Conservation (phyloP, 208 protist species). For the Spongospora subterranea region DNA sequence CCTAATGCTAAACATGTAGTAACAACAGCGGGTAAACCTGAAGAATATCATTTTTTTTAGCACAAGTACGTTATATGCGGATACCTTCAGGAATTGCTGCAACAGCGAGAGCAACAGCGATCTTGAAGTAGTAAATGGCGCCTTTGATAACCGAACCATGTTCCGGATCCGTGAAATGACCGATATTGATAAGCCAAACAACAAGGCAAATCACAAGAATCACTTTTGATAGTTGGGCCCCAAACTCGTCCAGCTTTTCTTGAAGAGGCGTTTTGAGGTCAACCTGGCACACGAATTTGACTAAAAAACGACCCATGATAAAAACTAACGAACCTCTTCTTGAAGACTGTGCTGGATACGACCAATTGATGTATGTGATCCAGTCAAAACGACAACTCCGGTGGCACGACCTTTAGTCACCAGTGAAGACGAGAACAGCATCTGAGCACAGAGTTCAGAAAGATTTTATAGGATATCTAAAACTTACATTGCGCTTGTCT, state of each 20-base stretch:
- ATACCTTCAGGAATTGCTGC: conserved; percentile 96
- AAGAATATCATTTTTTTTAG: background rate
- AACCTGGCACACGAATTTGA: background rate
- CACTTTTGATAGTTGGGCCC: conserved; percentile 85
- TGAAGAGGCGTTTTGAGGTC: conserved; percentile 81
- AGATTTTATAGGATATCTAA: conserved; percentile 33
- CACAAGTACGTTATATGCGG: background rate
- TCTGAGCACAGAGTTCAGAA: conserved; percentile 62
- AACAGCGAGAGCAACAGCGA: conserved; percentile 94
- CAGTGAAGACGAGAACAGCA: conserved; percentile 90
- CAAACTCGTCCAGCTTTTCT: conserved; percentile 93
- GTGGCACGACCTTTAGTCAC: conserved; percentile 85
- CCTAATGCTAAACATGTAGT: conserved; percentile 93
- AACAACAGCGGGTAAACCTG: conserved; percentile 88
- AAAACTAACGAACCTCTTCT: conserved; percentile 5
- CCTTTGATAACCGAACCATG: conserved; percentile 81
- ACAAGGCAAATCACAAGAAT: conserved; percentile 73
- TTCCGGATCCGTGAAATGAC: conserved; percentile 74
- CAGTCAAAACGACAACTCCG: conserved; percentile 89
- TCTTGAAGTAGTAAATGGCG: conserved; percentile 88
- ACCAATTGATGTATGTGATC: conserved; percentile 66
- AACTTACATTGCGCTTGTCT: conserved; percentile 67
- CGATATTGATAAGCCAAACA: conserved; percentile 86
- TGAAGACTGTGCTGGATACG: conserved; percentile 53
- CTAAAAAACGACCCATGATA: background rate